Conservation (phyloP, 2,329 filamentous ascomycete genomes). For the Fusarium dlaminii region DNA sequence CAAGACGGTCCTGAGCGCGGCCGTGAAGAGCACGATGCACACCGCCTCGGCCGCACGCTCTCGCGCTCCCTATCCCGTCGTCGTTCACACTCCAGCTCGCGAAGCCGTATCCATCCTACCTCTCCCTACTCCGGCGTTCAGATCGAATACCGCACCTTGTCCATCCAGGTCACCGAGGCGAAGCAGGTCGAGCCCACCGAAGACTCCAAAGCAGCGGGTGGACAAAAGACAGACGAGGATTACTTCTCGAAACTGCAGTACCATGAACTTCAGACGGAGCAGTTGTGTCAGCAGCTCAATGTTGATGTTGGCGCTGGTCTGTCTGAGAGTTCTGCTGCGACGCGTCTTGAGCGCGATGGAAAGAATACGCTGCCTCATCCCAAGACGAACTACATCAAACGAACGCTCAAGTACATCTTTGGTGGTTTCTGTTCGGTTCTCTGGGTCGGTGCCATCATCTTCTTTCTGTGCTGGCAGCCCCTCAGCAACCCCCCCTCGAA, state of each 20-base stretch:
- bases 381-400: slow-evolving; percentile 55
- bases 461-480: slow-evolving; percentile 60
- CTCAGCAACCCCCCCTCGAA: slow-evolving; percentile 55
- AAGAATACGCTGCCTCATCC: slow-evolving; percentile 53
- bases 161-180: slow-evolving; percentile 52
- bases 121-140: slow-evolving; percentile 50
- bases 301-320: slow-evolving; percentile 49
- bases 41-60: slow-evolving; percentile 12
- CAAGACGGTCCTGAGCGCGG: slow-evolving; percentile 16
- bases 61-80: slow-evolving; percentile 28
- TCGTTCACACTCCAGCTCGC: slow-evolving; percentile 34
- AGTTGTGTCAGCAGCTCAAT: slow-evolving; percentile 53
- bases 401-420: slow-evolving; percentile 55
- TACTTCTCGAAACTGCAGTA: slow-evolving; percentile 55
- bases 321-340: slow-evolving; percentile 46
- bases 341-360: slow-evolving; percentile 52
- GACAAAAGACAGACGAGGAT: slow-evolving; percentile 50
- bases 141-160: slow-evolving; percentile 54
- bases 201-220: slow-evolving; percentile 37
- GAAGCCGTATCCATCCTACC: slow-evolving; percentile 42
- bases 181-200: slow-evolving; percentile 40
- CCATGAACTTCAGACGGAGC: slow-evolving; percentile 48
- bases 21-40: slow-evolving; percentile 5
- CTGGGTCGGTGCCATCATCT: slow-evolving; percentile 58
- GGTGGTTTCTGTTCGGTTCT: slow-evolving; percentile 59